Conservation (phyloP, 768 basidiomycete species). For the Podaxis sp. region DNA sequence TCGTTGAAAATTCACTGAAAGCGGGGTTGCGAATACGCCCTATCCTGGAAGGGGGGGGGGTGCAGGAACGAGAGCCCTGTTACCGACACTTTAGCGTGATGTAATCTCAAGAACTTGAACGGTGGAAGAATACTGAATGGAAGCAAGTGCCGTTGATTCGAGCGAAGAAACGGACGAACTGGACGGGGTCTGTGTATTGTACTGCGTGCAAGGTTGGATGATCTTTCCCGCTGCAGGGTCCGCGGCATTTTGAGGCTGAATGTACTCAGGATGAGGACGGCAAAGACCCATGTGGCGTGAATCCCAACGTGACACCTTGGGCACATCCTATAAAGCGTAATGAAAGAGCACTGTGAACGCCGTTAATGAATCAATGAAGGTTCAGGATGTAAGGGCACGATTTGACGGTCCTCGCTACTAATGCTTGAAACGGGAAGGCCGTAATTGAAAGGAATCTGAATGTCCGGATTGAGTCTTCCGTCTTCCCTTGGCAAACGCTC, state of each 20-base stretch:
- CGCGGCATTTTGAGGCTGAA: background rate
- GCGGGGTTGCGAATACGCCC: too few relatives aligned
- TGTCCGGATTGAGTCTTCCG: slow-evolving; percentile 6
- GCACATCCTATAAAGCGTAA: background rate
- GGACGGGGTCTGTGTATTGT: background rate
- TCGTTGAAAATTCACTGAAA: too few relatives aligned
- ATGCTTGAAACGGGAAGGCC: slow-evolving; percentile 15
- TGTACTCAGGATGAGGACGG: background rate
- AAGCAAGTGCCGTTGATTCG: too few relatives aligned
- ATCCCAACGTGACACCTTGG: background rate
- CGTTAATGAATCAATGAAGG: background rate
- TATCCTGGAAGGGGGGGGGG: too few relatives aligned
- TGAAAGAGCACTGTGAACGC: background rate
- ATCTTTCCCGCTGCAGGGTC: background rate
- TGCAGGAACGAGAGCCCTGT: too few relatives aligned
- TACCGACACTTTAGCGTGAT: background rate
- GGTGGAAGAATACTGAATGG: too few relatives aligned
- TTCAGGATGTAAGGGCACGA: background rate
- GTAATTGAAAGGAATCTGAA: slow-evolving; percentile 2
- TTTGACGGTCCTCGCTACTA: background rate
- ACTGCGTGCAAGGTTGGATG: background rate
- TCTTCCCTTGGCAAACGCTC: slow-evolving; percentile 14
- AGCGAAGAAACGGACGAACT: too few relatives aligned
- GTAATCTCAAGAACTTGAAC: background rate
- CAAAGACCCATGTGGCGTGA: background rate